A percentile compares a stretch with the other conserved stretches of the same genome.
Conservation (phyloP, 495 filamentous ascomycete species). For the Aspergillus funiculosus region DNA sequence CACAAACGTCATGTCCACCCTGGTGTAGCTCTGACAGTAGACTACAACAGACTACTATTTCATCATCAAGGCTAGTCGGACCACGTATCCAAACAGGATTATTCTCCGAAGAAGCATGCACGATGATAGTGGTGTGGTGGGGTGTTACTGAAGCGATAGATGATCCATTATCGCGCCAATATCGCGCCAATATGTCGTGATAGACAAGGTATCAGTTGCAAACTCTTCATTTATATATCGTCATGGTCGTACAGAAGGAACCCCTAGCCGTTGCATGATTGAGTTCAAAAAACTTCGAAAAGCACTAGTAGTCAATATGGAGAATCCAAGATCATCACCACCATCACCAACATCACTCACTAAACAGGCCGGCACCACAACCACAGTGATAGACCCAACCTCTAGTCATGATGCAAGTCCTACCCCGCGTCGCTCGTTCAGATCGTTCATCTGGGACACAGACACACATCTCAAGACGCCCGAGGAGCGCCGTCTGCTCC, state of each 20-base stretch:
- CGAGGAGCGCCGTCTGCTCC: constrained; percentile 29
- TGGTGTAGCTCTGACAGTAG: too few relatives aligned
- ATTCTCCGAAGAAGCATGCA: too few relatives aligned
- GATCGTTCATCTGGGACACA: constrained; percentile 23
- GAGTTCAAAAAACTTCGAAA: too few relatives aligned
- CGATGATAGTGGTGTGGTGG: too few relatives aligned
- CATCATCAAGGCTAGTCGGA: too few relatives aligned
- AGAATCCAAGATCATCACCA: not conserved
- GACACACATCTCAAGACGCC: constrained; percentile 17
- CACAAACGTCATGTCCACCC: too few relatives aligned
- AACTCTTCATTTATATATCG: not conserved
- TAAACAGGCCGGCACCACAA: not conserved
- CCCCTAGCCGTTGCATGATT: not conserved
- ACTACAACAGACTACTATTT: too few relatives aligned
- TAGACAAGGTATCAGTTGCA: not conserved
- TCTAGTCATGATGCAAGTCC: not conserved
- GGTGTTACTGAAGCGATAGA: too few relatives aligned
- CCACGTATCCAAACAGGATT: too few relatives aligned
- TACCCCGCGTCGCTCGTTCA: constrained; percentile 1
- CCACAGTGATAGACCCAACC: not conserved
- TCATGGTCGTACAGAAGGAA: too few relatives aligned
- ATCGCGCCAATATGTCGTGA: constrained; percentile 2
- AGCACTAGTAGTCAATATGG: not conserved
- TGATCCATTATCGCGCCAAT: constrained; percentile 16
- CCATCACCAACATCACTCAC: too few relatives aligned